Conservation (phyloP, 352 stramenopile genomes). For the Globisporangium rhizosaccharum region DNA sequence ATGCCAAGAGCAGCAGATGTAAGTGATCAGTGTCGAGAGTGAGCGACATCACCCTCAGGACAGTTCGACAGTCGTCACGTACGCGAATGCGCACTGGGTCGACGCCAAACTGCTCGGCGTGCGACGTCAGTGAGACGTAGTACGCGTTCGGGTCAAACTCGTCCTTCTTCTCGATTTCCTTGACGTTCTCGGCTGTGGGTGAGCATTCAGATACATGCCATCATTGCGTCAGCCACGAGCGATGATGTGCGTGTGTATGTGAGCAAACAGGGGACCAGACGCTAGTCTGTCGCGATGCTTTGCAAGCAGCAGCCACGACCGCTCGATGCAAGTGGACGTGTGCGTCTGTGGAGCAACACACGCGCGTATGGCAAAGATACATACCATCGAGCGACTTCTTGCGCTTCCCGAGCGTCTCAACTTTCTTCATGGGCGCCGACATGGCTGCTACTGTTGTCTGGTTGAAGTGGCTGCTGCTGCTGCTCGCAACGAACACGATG, state of each 20-base stretch:
- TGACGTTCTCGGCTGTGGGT: slow-evolving; percentile 63
- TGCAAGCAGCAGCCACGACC: neutral
- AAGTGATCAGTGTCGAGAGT: neutral
- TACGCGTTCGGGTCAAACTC: slow-evolving; percentile 84
- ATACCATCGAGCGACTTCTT: slow-evolving; percentile 86
- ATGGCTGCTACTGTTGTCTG: slow-evolving; percentile 8
- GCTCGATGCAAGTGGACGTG: neutral
- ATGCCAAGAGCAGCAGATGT: neutral
- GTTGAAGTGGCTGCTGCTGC: neutral
- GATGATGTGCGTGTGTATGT: neutral
- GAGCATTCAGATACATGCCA: no score
- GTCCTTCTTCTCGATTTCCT: slow-evolving; percentile 78
- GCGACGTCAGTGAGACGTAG: slow-evolving; percentile 85
- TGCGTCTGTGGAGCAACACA: neutral
- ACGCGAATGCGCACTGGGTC: slow-evolving; percentile 83
- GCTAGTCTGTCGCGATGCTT: neutral
- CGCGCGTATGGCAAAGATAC: neutral
- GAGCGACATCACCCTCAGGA: neutral
- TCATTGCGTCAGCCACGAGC: neutral
- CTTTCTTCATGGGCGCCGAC: slow-evolving; percentile 59
- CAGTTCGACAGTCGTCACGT: slow-evolving; percentile 11
- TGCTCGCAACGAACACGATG: neutral
- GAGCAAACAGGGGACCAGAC: neutral
- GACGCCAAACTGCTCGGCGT: slow-evolving; percentile 83
- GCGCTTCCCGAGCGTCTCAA: slow-evolving; percentile 82